Percentiles rank a stretch among this genome's conserved stretches.
Evolutionary conservation across 306 rosid genomes (phyloP).

Genomic region (Lotus japonicus): DNA sequence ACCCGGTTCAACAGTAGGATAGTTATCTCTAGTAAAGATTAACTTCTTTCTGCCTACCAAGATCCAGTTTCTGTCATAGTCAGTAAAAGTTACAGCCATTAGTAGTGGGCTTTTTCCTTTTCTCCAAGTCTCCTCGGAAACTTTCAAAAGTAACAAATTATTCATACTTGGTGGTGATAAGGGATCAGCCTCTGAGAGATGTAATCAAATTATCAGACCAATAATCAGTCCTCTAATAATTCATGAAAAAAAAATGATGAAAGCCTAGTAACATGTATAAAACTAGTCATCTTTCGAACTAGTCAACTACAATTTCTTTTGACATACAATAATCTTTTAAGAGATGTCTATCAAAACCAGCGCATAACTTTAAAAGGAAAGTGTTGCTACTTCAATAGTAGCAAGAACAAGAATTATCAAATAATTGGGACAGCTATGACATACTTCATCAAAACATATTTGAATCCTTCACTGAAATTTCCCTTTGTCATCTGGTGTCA

Average conservation of each 20-base stretch:
- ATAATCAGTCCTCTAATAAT: background rate
- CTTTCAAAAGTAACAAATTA: too few species aligned
- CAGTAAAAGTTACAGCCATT: too few species aligned
- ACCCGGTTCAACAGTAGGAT: too few species aligned
- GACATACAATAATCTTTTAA: background rate
- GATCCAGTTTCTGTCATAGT: too few species aligned
- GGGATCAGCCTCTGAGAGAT: too few species aligned
- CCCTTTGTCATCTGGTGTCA: background rate
- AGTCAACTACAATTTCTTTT: background rate
- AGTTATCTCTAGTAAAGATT: too few species aligned
- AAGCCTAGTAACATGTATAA: background rate
- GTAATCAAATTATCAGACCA: background rate
- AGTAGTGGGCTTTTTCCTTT: too few species aligned
- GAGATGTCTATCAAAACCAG: background rate
- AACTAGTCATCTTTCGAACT: background rate
- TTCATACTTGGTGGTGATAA: too few species aligned
- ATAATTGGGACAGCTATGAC: background rate
- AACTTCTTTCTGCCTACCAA: too few species aligned
- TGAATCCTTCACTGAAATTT: slow-evolving; percentile 4
- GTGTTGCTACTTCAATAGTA: background rate
- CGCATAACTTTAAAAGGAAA: slow-evolving; percentile 1
- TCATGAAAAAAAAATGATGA: background rate
- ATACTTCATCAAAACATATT: background rate
- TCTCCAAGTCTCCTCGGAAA: too few species aligned
- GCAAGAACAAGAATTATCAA: background rate